Conservation (phyloP, 805 yeast genomes). For the Candida quercuum region DNA sequence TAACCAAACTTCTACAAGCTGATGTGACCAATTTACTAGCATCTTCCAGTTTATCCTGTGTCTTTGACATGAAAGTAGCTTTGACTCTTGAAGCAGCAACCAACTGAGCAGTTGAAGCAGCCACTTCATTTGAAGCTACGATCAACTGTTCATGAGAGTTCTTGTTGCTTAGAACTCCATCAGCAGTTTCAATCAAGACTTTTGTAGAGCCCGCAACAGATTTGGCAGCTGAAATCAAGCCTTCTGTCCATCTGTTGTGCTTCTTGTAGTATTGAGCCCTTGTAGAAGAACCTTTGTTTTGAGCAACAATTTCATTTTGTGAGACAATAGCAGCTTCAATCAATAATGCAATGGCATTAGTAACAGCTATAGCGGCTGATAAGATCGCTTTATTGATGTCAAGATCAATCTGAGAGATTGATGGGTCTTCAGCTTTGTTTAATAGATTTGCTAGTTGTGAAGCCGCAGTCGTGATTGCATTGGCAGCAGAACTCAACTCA, state of each 20-base stretch:
- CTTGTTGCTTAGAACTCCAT: conserved; percentile 63
- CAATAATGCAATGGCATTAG: conserved; percentile 68
- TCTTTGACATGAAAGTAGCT: conserved; percentile 67
- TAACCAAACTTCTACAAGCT: conserved; percentile 73
- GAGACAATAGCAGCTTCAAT: conserved; percentile 74
- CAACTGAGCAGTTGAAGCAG: conserved; percentile 87
- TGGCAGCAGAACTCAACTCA: conserved; percentile 70
- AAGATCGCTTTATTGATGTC: conserved; percentile 74
- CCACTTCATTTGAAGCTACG: conserved; percentile 88
- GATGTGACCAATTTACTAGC: conserved; percentile 64
- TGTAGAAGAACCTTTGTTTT: conserved; percentile 60
- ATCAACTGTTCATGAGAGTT: conserved; percentile 77
- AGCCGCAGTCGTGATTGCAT: conserved; percentile 62
- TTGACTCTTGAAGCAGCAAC: conserved; percentile 90
- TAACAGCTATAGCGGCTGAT: conserved; percentile 73
- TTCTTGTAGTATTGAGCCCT: conserved; percentile 77
- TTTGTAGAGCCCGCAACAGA: conserved; percentile 83
- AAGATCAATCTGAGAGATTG: conserved; percentile 48
- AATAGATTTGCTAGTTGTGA: conserved; percentile 49
- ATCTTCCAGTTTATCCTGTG: conserved; percentile 67
- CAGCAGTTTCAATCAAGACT: conserved; percentile 78
- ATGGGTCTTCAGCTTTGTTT: conserved; percentile 42
- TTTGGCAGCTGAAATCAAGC: conserved; percentile 83
- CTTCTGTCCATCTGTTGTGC: conserved; percentile 91
- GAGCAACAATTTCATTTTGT: conserved; percentile 74